Percentiles rank a stretch among this genome's conserved stretches.
phyloP scores from a whole-genome alignment of 352 stramenopile species.

The Phytopythium cucurbitacearum region DNA sequence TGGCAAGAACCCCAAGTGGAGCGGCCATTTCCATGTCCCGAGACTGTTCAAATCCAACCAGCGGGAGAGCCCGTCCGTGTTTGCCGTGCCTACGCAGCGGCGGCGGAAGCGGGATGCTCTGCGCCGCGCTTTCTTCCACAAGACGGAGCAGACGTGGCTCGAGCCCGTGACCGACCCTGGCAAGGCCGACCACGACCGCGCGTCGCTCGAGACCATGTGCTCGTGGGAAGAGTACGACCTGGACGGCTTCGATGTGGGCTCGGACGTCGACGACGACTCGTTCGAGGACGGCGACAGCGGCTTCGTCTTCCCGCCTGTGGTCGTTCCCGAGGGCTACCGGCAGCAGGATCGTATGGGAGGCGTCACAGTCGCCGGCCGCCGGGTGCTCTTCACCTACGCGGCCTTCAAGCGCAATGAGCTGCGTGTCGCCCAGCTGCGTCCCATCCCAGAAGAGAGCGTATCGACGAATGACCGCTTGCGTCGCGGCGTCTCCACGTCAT shows the following conservation, averaged over 20 bases:
- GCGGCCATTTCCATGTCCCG: slow-evolving; percentile 5
- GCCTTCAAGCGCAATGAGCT: slow-evolving; percentile 54
- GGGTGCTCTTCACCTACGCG: slow-evolving; percentile 53
- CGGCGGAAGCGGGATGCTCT: slow-evolving; percentile 2
- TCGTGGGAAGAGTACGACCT: slow-evolving; percentile 8
- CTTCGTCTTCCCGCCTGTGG: slow-evolving; percentile 38
- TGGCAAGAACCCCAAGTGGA: slow-evolving; percentile 8
- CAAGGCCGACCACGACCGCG: slow-evolving; percentile 15
- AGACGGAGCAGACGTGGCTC: slow-evolving; percentile 6
- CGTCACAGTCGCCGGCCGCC: slow-evolving; percentile 35
- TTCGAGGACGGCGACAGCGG: slow-evolving; percentile 5
- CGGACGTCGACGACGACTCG: slow-evolving; percentile 15
- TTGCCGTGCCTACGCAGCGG: not conserved
- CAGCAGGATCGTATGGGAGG: slow-evolving; percentile 47
- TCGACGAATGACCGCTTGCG: too few species aligned
- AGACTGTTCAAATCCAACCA: slow-evolving; percentile 9
- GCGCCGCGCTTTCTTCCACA: slow-evolving; percentile 3
- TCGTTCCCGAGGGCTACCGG: slow-evolving; percentile 44
- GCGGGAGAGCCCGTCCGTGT: slow-evolving; percentile 6
- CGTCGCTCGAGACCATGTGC: slow-evolving; percentile 12
- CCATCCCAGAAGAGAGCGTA: slow-evolving; percentile 22
- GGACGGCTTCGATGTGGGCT: slow-evolving; percentile 11
- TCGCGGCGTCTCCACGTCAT: too few species aligned
- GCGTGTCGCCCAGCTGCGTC: slow-evolving; percentile 28
- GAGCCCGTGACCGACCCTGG: slow-evolving; percentile 15